phyloP scores from a whole-genome alignment of 805 yeast genomes.

The Candida orba region DNA sequence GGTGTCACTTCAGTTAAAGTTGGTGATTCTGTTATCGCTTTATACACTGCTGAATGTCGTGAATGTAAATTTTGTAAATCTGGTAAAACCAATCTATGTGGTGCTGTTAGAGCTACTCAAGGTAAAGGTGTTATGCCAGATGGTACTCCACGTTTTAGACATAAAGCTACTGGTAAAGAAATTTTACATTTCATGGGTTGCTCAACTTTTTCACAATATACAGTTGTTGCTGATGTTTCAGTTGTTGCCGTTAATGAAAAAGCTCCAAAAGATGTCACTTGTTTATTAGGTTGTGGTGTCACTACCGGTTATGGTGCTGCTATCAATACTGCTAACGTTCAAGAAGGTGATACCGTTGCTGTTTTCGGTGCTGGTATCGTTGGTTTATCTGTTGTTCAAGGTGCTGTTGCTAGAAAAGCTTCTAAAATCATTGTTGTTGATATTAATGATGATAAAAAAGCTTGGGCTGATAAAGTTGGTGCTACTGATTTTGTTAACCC shows the following conservation, averaged over 20 bases:
- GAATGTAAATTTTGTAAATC: slow-evolving; percentile 92
- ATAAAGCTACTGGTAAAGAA: slow-evolving; percentile 66
- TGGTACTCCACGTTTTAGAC: slow-evolving; percentile 86
- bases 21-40: slow-evolving; percentile 90
- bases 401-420: slow-evolving; percentile 81
- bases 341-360: slow-evolving; percentile 88
- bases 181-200: slow-evolving; percentile 96
- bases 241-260: slow-evolving; percentile 83
- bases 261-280: slow-evolving; percentile 80
- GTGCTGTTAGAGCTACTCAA: slow-evolving; percentile 93
- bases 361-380: slow-evolving; percentile 98
- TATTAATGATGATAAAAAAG: slow-evolving; percentile 74
- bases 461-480: slow-evolving; percentile 84
- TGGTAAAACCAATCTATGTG: slow-evolving; percentile 95
- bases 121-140: slow-evolving; percentile 99
- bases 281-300: slow-evolving; percentile 96
- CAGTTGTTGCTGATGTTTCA: slow-evolving; percentile 96
- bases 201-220: slow-evolving; percentile 93
- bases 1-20: slow-evolving; percentile 84
- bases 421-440: slow-evolving; percentile 79
- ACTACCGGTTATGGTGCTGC: slow-evolving; percentile 99
- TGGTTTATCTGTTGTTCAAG: slow-evolving; percentile 94
- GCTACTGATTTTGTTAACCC: slow-evolving; percentile 96
- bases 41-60: slow-evolving; percentile 94
- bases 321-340: slow-evolving; percentile 83